Percentiles rank a stretch among this genome's conserved stretches.
Evolutionary conservation across 345 rosid genomes (phyloP).

Genomic region (Corchorus olitorius): DNA sequence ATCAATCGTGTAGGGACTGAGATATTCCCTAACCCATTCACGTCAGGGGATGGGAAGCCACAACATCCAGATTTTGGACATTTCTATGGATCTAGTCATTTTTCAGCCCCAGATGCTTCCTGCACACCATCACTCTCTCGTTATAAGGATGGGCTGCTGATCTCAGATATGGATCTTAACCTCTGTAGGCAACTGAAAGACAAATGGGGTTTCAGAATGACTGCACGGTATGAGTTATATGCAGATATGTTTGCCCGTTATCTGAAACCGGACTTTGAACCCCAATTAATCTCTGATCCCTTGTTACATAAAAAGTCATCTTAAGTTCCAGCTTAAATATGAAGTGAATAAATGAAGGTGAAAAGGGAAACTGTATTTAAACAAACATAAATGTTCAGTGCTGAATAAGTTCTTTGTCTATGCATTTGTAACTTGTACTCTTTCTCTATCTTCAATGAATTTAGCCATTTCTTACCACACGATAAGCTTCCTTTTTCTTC

Average conservation of each 20-base stretch:
- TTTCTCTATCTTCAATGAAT: too few species aligned
- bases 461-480: too few species aligned
- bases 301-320: constrained; percentile 58
- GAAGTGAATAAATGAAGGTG: constrained; percentile 11
- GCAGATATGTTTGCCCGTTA: constrained; percentile 59
- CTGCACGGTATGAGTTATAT: constrained; percentile 76
- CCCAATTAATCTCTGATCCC: constrained; percentile 80
- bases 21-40: constrained; percentile 84
- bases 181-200: constrained; percentile 91
- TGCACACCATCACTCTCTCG: constrained; percentile 89
- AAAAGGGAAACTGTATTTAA: constrained; percentile 8
- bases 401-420: neutral
- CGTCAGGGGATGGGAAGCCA: constrained; percentile 93
- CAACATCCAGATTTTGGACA: constrained; percentile 85
- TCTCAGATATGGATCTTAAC: constrained; percentile 89
- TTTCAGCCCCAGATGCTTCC: constrained; percentile 95
- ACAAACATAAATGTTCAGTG: neutral
- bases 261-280: constrained; percentile 69
- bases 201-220: constrained; percentile 94
- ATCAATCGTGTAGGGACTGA: constrained; percentile 97
- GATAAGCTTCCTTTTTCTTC: too few species aligned
- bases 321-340: constrained; percentile 31
- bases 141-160: constrained; percentile 72
- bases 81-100: constrained; percentile 89
- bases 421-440: neutral